A percentile compares a stretch with the other conserved stretches of the same genome.
These are phyloP conservation scores for Lindgomyces ingoldianus DNA, from an alignment of 495 filamentous ascomycete genomes.

Conservation along the genomic window DNA sequence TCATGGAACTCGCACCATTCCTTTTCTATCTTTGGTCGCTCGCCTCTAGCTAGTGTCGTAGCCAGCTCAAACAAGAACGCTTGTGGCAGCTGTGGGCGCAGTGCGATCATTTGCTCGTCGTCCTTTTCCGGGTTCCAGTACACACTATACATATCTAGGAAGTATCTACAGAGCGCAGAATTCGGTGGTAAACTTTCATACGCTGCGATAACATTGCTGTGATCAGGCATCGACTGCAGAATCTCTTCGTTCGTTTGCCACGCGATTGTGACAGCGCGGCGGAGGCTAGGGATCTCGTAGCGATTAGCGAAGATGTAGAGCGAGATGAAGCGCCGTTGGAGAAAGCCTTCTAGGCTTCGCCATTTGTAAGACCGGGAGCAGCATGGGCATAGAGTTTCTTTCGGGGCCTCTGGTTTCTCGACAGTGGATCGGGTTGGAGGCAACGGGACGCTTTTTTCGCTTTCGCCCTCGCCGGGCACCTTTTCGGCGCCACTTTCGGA, in stretches of 20 bases:
- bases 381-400: conserved; percentile 28
- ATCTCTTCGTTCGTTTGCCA: conserved; percentile 28
- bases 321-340: conserved; percentile 29
- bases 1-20: conserved; percentile 32
- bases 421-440: background rate
- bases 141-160: conserved; percentile 30
- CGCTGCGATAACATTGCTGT: conserved; percentile 31
- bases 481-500: conserved; percentile 21
- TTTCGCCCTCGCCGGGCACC: conserved; percentile 25
- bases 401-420: conserved; percentile 21
- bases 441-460: conserved; percentile 18
- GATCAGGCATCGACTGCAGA: conserved; percentile 29
- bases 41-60: conserved; percentile 14
- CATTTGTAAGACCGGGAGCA: conserved; percentile 27
- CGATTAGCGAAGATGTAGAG: conserved; percentile 31
- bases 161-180: conserved; percentile 27
- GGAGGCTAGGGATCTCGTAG: conserved; percentile 28
- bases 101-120: conserved; percentile 7
- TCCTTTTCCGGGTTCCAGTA: conserved; percentile 31
- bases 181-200: conserved; percentile 22
- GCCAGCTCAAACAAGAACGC: conserved; percentile 25
- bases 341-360: conserved; percentile 28
- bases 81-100: conserved; percentile 25
- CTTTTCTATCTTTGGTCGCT: conserved; percentile 24
- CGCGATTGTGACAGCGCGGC: conserved; percentile 14